Percentiles rank a stretch among this genome's conserved stretches.
Conservation (phyloP, 352 stramenopile genomes). For the Phytophthora pistaciae region DNA sequence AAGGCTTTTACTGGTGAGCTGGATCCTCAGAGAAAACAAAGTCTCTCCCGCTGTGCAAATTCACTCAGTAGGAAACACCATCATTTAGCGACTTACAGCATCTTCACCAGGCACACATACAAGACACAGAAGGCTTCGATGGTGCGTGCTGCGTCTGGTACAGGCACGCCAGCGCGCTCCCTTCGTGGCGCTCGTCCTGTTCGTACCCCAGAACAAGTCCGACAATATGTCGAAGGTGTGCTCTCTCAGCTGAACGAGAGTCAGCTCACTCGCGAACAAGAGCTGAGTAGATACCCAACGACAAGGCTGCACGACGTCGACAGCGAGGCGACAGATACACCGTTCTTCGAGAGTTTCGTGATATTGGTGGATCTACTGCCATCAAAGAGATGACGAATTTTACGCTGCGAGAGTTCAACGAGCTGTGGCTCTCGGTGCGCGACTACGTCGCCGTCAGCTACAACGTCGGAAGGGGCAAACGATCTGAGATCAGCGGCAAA, state of each 20-base stretch:
- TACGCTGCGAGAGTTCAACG: conserved; percentile 3
- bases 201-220: neutral
- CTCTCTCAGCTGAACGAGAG: neutral
- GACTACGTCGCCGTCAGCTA: neutral
- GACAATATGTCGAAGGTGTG: neutral
- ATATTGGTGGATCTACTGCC: neutral
- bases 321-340: neutral
- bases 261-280: neutral
- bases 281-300: neutral
- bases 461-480: neutral
- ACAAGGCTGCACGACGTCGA: neutral
- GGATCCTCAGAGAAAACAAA: too few species aligned
- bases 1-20: too few species aligned
- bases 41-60: neutral
- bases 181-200: too few species aligned
- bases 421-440: conserved; percentile 7
- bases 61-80: neutral
- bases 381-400: conserved; percentile 13
- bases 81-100: neutral
- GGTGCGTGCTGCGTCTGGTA: too few species aligned
- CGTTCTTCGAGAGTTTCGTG: neutral
- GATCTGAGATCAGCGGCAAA: neutral
- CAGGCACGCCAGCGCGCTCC: too few species aligned
- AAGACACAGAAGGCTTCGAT: neutral
- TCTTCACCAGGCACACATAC: neutral